Evolutionary conservation across 352 stramenopile species (phyloP).

Genomic region (Thraustochytrium sp.): DNA sequence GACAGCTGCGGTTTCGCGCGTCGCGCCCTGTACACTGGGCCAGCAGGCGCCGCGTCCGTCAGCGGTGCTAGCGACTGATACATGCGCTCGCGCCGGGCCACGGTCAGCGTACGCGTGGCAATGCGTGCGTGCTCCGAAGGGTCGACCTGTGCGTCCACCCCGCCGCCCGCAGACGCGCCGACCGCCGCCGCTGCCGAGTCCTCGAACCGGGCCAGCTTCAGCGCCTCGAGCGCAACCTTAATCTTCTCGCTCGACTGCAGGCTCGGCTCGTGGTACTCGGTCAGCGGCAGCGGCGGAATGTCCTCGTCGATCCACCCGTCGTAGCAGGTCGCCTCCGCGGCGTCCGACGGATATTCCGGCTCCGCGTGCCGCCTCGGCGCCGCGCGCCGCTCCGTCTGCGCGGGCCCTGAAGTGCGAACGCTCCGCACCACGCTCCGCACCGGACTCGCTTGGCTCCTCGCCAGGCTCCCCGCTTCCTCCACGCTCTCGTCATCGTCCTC

Average conservation of each 20-base stretch:
- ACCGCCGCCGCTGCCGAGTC: not conserved
- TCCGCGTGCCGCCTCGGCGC: not conserved
- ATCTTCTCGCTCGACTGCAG: conserved; percentile 38
- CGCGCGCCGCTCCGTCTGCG: not conserved
- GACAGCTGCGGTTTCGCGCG: not conserved
- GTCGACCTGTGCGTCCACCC: not conserved
- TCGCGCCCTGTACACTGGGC: not conserved
- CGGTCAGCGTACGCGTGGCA: not conserved
- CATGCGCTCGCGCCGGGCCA: not conserved
- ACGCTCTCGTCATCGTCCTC: not conserved
- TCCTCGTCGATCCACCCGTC: conserved; percentile 1
- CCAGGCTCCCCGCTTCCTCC: no score
- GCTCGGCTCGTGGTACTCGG: conserved; percentile 2
- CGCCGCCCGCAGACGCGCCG: not conserved
- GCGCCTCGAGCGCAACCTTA: not conserved
- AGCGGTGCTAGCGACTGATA: conserved; percentile 15
- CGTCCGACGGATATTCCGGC: not conserved
- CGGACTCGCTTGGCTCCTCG: no score
- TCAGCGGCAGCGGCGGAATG: conserved; percentile 1
- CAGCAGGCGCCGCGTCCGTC: not conserved
- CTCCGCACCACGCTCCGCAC: no score
- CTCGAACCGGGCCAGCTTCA: not conserved
- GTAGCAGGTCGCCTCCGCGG: conserved; percentile 18
- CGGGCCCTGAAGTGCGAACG: no score
- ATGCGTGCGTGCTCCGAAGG: not conserved